Evolutionary conservation across 2,329 filamentous ascomycete genomes (phyloP).

Genomic region (Cytospora schulzeri): DNA sequence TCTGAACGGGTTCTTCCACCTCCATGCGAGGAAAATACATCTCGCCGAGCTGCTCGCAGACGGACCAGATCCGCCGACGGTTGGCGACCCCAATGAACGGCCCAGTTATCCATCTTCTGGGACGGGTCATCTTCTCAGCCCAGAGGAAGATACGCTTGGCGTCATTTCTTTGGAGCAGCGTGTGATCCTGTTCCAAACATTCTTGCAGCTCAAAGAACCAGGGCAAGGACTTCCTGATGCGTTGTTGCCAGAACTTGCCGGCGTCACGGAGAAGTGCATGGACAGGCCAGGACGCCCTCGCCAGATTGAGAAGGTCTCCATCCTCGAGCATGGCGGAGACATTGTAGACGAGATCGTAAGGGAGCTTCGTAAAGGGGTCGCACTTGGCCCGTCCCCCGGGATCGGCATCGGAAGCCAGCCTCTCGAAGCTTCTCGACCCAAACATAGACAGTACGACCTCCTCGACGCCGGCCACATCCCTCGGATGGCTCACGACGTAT

Average conservation of each 20-base stretch:
- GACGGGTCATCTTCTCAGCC: background rate
- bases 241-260: constrained; percentile 12
- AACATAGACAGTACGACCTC: constrained; percentile 1
- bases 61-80: constrained; percentile 11
- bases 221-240: background rate
- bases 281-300: constrained; percentile 14
- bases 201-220: constrained; percentile 19
- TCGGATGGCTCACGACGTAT: constrained; percentile 6
- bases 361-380: constrained; percentile 2
- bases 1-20: background rate
- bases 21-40: background rate
- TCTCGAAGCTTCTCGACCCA: background rate
- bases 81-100: constrained; percentile 2
- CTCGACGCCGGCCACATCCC: background rate
- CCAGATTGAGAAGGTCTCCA: background rate
- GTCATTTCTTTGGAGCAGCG: background rate
- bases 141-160: constrained; percentile 1
- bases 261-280: background rate
- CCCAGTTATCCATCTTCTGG: constrained; percentile 5
- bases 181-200: background rate
- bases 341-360: constrained; percentile 4
- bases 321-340: background rate
- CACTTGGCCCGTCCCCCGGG: background rate
- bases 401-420: background rate
- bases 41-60: background rate